These are phyloP conservation scores for Colletotrichum tropicicola DNA, from an alignment of 2,329 filamentous ascomycete species.

Conservation along the genomic window DNA sequence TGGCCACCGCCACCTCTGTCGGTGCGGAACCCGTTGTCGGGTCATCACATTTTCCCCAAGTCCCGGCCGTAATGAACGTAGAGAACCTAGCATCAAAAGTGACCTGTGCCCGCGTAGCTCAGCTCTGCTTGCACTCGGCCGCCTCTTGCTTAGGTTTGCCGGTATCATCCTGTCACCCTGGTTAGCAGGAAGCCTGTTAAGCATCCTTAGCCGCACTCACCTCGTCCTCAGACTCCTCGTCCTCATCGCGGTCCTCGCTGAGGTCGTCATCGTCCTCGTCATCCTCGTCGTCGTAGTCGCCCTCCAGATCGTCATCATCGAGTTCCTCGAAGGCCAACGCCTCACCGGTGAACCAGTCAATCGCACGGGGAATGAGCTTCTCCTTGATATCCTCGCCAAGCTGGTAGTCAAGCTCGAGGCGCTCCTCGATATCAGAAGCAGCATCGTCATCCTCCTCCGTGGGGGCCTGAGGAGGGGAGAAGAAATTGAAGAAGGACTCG, in stretches of 20 bases:
- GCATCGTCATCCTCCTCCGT: conserved; percentile 77
- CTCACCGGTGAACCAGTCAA: conserved; percentile 99
- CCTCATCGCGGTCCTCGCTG: conserved; percentile 86
- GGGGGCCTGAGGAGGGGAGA: conserved; percentile 91
- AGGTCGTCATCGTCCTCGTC: conserved; percentile 91
- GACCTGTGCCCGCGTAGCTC: conserved; percentile 53
- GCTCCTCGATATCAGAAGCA: conserved; percentile 93
- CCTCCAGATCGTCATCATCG: conserved; percentile 82
- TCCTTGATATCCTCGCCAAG: conserved; percentile 99
- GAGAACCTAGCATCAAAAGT: conserved; percentile 33
- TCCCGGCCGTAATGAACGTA: conserved; percentile 1
- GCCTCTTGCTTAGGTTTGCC: conserved; percentile 94
- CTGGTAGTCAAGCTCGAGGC: conserved; percentile 97
- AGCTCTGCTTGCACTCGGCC: conserved; percentile 97
- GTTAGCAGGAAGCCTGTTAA: conserved; percentile 27
- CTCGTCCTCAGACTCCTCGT: conserved; percentile 82
- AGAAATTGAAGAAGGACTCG: conserved; percentile 99
- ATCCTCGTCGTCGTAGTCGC: conserved; percentile 86
- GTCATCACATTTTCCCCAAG: conserved; percentile 3
- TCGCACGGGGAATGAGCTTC: conserved; percentile 97
- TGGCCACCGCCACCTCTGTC: not conserved
- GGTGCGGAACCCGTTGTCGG: conserved; percentile 10
- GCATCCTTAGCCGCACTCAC: conserved; percentile 52
- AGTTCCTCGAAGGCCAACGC: conserved; percentile 96
- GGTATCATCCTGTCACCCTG: conserved; percentile 73